phyloP scores from a whole-genome alignment of 2,329 filamentous ascomycete species.

The Sphaerostilbella broomeana region DNA sequence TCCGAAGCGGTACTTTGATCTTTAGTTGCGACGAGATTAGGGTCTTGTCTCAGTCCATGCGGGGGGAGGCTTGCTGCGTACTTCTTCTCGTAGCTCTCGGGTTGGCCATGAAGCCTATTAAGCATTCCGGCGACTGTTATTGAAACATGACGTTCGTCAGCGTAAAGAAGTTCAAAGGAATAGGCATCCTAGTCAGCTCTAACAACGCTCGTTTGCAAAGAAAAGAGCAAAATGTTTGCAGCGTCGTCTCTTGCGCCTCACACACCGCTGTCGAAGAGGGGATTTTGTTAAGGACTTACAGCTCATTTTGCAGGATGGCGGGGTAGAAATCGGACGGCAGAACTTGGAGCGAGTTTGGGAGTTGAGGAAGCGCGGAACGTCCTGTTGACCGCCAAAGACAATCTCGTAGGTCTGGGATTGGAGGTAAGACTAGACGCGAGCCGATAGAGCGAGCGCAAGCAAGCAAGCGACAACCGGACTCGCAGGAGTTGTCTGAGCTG shows the following conservation, averaged over 20 bases:
- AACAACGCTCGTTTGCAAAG: not conserved
- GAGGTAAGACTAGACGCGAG: not conserved
- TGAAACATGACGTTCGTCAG: not conserved
- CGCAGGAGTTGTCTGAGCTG: conserved; percentile 1
- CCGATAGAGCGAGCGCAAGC: not conserved
- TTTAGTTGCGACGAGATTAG: conserved; percentile 29
- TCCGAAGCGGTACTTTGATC: conserved; percentile 84
- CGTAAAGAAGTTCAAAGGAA: not conserved
- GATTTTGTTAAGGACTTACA: conserved; percentile 35
- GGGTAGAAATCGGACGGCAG: too few relatives aligned
- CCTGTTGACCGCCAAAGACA: too few relatives aligned
- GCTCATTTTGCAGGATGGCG: conserved; percentile 28
- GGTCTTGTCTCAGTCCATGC: not conserved
- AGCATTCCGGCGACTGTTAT: conserved; percentile 77
- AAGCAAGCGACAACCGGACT: not conserved
- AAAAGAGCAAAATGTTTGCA: not conserved
- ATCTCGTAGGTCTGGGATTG: not conserved
- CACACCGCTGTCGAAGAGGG: not conserved
- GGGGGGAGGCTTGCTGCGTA: conserved; percentile 31
- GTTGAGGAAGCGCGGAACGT: too few relatives aligned
- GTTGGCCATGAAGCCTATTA: conserved; percentile 92
- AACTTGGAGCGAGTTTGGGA: too few relatives aligned
- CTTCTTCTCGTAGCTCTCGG: conserved; percentile 99
- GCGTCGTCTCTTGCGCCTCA: not conserved
- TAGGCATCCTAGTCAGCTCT: not conserved